phyloP scores from a whole-genome alignment of 257 asterid genomes.

The Solanum appendiculatum region DNA sequence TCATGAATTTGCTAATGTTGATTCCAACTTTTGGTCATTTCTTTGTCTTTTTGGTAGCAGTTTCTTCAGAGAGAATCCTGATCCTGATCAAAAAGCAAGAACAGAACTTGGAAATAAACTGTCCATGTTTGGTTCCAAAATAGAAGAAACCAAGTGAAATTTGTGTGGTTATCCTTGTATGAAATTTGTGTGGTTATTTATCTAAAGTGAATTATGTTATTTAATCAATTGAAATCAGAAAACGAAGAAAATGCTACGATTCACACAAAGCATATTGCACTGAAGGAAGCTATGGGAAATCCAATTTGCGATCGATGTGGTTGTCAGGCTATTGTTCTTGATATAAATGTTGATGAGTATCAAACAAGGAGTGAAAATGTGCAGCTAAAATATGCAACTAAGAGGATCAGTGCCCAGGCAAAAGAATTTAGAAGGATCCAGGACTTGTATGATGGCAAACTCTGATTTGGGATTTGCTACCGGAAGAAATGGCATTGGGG shows the following conservation, averaged over 20 bases:
- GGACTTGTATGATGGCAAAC: constrained; percentile 9
- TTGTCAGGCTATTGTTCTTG: constrained; percentile 41
- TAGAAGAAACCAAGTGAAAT: constrained; percentile 82
- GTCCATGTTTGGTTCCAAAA: constrained; percentile 9
- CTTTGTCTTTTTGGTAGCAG: constrained; percentile 13
- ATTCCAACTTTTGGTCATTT: not conserved
- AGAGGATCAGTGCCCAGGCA: constrained; percentile 28
- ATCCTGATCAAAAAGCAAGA: no score
- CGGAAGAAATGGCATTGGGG: constrained; percentile 34
- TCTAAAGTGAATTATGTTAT: not conserved
- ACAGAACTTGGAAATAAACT: no score
- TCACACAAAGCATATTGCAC: constrained; percentile 44
- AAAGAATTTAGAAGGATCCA: constrained; percentile 18
- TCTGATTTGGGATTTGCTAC: constrained; percentile 39
- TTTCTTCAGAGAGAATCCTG: not conserved
- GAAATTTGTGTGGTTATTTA: not conserved
- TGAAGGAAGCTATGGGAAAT: constrained; percentile 55
- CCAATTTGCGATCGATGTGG: constrained; percentile 65
- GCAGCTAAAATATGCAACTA: constrained; percentile 47
- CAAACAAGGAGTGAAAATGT: constrained; percentile 60
- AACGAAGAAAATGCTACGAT: constrained; percentile 70
- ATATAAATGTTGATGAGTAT: constrained; percentile 40
- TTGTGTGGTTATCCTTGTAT: not conserved
- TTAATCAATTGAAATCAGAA: constrained; percentile 51
- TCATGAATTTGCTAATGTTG: not conserved